These are phyloP conservation scores for Alloascoidea africana DNA, from an alignment of 805 yeast species.

Conservation along the genomic window DNA sequence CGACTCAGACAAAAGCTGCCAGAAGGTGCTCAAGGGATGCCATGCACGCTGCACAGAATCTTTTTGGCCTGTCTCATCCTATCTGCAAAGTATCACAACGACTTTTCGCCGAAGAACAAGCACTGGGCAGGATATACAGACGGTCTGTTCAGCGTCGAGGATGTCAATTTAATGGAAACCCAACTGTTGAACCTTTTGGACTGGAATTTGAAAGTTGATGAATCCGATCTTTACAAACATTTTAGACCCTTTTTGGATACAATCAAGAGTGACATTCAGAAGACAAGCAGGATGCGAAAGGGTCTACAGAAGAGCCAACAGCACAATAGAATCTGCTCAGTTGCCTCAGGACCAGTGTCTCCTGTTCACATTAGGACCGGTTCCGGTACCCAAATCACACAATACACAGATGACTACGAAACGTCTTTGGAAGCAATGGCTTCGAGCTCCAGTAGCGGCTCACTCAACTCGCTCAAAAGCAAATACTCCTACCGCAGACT, in stretches of 20 bases:
- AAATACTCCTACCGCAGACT: too few relatives aligned
- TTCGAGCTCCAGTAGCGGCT: too few relatives aligned
- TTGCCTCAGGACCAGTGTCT: background rate
- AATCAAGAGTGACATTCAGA: slow-evolving; percentile 38
- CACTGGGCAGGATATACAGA: slow-evolving; percentile 93
- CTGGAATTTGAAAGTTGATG: slow-evolving; percentile 68
- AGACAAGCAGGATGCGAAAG: slow-evolving; percentile 1
- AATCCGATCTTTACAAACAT: slow-evolving; percentile 52
- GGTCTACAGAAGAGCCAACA: slow-evolving; percentile 1
- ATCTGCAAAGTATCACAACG: slow-evolving; percentile 88
- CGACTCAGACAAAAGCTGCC: slow-evolving; percentile 70
- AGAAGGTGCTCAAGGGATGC: slow-evolving; percentile 76
- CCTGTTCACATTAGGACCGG: too few relatives aligned
- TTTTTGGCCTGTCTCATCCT: slow-evolving; percentile 79
- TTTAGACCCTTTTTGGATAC: slow-evolving; percentile 65
- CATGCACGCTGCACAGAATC: slow-evolving; percentile 83
- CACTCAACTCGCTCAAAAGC: too few relatives aligned
- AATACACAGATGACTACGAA: too few relatives aligned
- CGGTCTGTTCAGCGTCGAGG: slow-evolving; percentile 62
- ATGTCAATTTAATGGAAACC: slow-evolving; percentile 83
- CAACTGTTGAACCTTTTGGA: slow-evolving; percentile 71
- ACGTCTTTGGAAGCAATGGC: too few relatives aligned
- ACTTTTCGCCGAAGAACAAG: slow-evolving; percentile 86
- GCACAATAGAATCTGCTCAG: background rate
- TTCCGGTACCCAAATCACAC: too few relatives aligned